Evolutionary conservation across 2,329 filamentous ascomycete genomes (phyloP).

Genomic region (Cadophora sp.): DNA sequence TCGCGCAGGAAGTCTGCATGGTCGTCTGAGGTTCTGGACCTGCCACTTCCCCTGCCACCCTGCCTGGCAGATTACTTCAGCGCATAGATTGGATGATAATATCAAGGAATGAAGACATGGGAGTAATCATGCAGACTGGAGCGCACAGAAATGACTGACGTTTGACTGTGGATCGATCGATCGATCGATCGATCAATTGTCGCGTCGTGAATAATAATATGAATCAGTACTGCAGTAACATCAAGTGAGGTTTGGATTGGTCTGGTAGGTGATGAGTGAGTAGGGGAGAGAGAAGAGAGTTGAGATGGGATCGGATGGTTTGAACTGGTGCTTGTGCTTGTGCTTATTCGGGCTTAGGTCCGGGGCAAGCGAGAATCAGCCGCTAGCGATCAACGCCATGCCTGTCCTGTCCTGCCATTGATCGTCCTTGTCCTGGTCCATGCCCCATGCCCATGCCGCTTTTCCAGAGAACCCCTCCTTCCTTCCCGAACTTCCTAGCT

Average conservation of each 20-base stretch:
- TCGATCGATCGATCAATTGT: neutral
- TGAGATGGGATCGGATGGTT: no score
- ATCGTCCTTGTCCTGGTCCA: no score
- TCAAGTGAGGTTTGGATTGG: neutral
- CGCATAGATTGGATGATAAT: neutral
- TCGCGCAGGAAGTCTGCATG: neutral
- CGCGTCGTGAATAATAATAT: neutral
- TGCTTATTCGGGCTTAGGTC: neutral
- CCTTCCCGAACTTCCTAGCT: neutral
- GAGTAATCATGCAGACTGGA: no score
- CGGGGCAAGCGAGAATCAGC: constrained; percentile 8
- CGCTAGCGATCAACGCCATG: constrained; percentile 3
- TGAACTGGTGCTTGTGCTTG: no score
- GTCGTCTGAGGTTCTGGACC: constrained; percentile 1
- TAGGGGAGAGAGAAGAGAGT: neutral
- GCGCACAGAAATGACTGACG: neutral
- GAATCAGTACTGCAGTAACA: neutral
- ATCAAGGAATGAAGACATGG: no score
- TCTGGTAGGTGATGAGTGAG: neutral
- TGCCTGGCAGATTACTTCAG: neutral
- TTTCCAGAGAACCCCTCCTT: constrained; percentile 10
- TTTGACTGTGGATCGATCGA: neutral
- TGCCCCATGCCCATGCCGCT: neutral
- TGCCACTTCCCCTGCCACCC: neutral
- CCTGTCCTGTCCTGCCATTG: no score